Evolutionary conservation across 202 grass and related monocot genomes (phyloP), one percentile per base, ranked within the genome.

Genomic region (Alloteropsis angusta): DNA sequence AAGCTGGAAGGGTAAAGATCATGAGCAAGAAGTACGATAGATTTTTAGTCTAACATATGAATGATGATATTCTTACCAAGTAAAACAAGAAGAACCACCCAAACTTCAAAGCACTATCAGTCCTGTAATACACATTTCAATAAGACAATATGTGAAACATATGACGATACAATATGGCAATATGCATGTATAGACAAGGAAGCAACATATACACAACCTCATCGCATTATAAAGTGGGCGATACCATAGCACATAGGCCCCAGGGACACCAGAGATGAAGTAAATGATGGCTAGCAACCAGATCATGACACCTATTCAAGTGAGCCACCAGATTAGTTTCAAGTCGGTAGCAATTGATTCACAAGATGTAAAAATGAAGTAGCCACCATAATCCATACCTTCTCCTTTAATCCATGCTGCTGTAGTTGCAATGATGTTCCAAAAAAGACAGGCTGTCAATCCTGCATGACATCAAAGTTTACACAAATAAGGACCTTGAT

Each of bases 201-300:
- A 3, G 67, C n/a, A n/a, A n/a, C n/a, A 65, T 64, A n/a, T 62
- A 74, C 9, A 21, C 52, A 49, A 94, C 96, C 92, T 95, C 96
- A 99, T 96, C 13, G 96, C 96, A 37, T 91, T 86, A 77, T 99
- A 99, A 82, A 99, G 96, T 49, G 92, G 96, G 18, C 88, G 86
- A 66, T 99, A 99, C 96, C 96, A 96, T 75, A 96, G 67, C 49
- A 93, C 68, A 86, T 84, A 99, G 59, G 96, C 96, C 43, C 96
- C 92, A 13, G 96, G 96, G 21, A 85, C 90, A 84, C 96, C 92
- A 80, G 88, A 77, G 62, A 96, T 80, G 64, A 99, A 96, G 90
- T 99, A 99, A 71, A 99, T 96, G 77, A 99, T 76, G 43, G 96
- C 92, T 77, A 99, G 96, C 62, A 99, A 76, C 96, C 92, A 99